These are phyloP conservation scores for Tolypocladium tropicale DNA, from an alignment of 2,329 filamentous ascomycete species.

Conservation along the genomic window DNA sequence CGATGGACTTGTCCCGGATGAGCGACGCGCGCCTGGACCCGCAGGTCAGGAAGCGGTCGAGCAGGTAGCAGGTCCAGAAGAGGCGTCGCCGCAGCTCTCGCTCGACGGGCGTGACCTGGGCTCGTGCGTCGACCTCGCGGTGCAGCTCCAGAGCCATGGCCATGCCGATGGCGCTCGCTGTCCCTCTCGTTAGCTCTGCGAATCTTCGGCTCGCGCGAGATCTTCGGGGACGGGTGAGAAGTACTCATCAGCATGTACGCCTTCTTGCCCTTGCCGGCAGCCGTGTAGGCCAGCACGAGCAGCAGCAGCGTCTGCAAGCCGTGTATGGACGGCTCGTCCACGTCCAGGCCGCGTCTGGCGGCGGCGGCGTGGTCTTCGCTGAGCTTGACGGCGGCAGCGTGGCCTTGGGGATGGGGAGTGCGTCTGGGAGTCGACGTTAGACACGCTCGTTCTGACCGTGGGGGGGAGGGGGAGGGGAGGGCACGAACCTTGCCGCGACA, in stretches of 20 bases:
- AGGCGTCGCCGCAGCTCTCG: conserved; percentile 68
- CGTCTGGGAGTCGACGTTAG: conserved; percentile 35
- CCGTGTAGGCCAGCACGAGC: conserved; percentile 65
- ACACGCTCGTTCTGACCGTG: background rate
- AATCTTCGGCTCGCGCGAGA: background rate
- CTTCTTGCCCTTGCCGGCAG: conserved; percentile 70
- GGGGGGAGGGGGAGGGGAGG: background rate
- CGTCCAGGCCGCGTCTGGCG: conserved; percentile 60
- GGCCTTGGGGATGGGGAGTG: conserved; percentile 55
- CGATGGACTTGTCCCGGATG: conserved; percentile 65
- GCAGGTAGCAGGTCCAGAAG: conserved; percentile 82
- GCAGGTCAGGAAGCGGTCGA: conserved; percentile 74
- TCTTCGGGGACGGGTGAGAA: conserved; percentile 7
- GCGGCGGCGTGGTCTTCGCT: conserved; percentile 66
- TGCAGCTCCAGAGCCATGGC: conserved; percentile 73
- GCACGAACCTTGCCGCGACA: conserved; percentile 48
- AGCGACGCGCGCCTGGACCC: conserved; percentile 76
- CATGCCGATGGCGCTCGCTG: conserved; percentile 52
- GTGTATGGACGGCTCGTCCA: conserved; percentile 73
- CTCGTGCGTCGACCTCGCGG: conserved; percentile 57
- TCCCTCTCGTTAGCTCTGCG: background rate
- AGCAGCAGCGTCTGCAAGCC: conserved; percentile 66
- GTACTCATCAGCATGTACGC: conserved; percentile 77
- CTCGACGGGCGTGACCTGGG: conserved; percentile 55
- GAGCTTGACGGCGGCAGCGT: conserved; percentile 55